Evolutionary conservation across 495 filamentous ascomycete genomes (phyloP).

Genomic region (Podospora conica): DNA sequence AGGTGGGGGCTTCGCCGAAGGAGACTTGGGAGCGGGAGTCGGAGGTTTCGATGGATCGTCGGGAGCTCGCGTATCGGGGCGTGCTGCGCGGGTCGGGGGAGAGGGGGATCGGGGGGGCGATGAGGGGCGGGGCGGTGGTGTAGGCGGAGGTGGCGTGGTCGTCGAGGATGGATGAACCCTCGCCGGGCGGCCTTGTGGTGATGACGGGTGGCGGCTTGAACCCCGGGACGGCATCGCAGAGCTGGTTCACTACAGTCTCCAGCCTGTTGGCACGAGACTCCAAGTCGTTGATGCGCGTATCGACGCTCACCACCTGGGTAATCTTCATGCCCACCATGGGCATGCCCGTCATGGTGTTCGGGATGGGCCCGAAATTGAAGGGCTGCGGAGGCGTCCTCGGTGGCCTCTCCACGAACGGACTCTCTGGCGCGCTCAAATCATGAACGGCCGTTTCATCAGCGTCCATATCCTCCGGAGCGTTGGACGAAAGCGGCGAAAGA

Average conservation of each 20-base stretch:
- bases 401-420: conserved; percentile 26
- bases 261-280: conserved; percentile 44
- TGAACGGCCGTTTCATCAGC: conserved; percentile 33
- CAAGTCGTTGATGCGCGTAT: conserved; percentile 40
- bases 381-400: conserved; percentile 43
- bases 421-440: conserved; percentile 29
- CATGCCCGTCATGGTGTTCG: conserved; percentile 44
- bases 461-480: conserved; percentile 32
- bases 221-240: conserved; percentile 37
- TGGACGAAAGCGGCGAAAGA: conserved; percentile 45
- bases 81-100: conserved; percentile 20
- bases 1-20: conserved; percentile 36
- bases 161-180: background rate
- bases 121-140: conserved; percentile 24
- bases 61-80: conserved; percentile 28
- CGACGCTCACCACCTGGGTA: conserved; percentile 46
- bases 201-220: conserved; percentile 26
- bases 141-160: conserved; percentile 11
- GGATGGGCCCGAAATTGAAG: conserved; percentile 45
- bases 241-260: conserved; percentile 40
- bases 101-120: conserved; percentile 21
- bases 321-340: conserved; percentile 46
- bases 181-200: conserved; percentile 11
- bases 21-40: conserved; percentile 32
- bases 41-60: conserved; percentile 28